Conservation (phyloP, 306 rosid genomes). For the Pyrus communis region DNA sequence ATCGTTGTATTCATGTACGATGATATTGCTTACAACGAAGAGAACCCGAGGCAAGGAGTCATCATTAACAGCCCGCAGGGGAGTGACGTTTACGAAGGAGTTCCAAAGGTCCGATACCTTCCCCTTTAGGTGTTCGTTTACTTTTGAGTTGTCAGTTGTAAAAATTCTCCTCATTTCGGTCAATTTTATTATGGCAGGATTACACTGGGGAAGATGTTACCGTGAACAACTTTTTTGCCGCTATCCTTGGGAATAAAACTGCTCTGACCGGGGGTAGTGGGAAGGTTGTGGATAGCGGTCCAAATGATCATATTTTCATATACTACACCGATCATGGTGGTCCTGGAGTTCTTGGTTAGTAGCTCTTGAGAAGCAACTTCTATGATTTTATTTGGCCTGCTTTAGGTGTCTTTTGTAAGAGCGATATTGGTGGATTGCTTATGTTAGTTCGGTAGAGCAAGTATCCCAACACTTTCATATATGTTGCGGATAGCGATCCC, state of each 20-base stretch:
- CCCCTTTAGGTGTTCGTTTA: neutral
- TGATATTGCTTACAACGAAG: slow-evolving; percentile 66
- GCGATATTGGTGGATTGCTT: neutral
- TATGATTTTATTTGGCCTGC: neutral
- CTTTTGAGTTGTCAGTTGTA: neutral
- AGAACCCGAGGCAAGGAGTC: slow-evolving; percentile 87
- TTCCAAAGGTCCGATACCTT: slow-evolving; percentile 64
- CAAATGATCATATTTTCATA: slow-evolving; percentile 82
- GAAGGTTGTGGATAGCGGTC: slow-evolving; percentile 91
- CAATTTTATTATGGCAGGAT: slow-evolving; percentile 48
- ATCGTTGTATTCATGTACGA: slow-evolving; percentile 97
- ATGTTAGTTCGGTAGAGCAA: neutral
- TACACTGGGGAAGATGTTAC: slow-evolving; percentile 72
- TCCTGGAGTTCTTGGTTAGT: slow-evolving; percentile 96
- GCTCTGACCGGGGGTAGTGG: slow-evolving; percentile 90
- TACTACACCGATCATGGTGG: slow-evolving; percentile 91
- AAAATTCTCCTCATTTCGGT: neutral
- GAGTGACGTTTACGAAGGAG: slow-evolving; percentile 79
- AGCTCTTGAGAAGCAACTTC: neutral
- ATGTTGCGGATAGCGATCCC: neutral
- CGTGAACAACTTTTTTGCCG: slow-evolving; percentile 64
- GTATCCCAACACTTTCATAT: neutral
- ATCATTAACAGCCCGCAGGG: slow-evolving; percentile 89
- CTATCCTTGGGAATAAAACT: slow-evolving; percentile 71
- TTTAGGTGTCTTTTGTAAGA: neutral